These are phyloP conservation scores for Trichosanthes cucumerina DNA, from an alignment of 306 rosid genomes.

Conservation along the genomic window DNA sequence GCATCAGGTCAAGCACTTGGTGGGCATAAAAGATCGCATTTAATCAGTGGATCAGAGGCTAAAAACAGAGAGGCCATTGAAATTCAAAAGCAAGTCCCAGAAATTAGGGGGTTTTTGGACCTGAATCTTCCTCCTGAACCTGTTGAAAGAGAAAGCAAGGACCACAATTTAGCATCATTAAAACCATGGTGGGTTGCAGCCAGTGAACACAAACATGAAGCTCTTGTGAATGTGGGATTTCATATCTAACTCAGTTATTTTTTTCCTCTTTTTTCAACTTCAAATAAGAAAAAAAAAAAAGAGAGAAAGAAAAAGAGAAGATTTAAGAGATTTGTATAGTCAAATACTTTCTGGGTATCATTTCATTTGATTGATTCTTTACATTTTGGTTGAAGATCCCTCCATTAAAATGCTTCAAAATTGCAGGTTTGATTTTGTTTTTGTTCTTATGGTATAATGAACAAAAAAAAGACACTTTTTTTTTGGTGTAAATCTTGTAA, in stretches of 20 bases:
- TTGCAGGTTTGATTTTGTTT: background rate
- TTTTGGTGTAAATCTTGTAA: background rate
- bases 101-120: conserved; percentile 6
- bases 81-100: conserved; percentile 5
- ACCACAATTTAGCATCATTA: conserved; percentile 13
- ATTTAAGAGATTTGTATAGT: conserved; percentile 38
- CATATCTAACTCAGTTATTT: background rate
- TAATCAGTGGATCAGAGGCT: background rate
- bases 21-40: conserved; percentile 20
- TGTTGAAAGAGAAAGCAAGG: conserved; percentile 26
- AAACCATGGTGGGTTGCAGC: conserved; percentile 33
- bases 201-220: conserved; percentile 22
- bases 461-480: conserved; percentile 5
- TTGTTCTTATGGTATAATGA: background rate
- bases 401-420: conserved; percentile 11
- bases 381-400: conserved; percentile 24
- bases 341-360: conserved; percentile 28
- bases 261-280: conserved; percentile 7
- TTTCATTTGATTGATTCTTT: conserved; percentile 64
- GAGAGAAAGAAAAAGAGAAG: background rate
- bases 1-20: conserved; percentile 20
- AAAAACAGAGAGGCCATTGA: background rate
- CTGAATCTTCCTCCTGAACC: conserved; percentile 20
- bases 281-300: conserved; percentile 10
- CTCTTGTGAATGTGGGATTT: conserved; percentile 16